Percentiles rank a stretch among this genome's conserved stretches.
Evolutionary conservation across 495 filamentous ascomycete species (phyloP).

Genomic region (Gamarada debralockiae): DNA sequence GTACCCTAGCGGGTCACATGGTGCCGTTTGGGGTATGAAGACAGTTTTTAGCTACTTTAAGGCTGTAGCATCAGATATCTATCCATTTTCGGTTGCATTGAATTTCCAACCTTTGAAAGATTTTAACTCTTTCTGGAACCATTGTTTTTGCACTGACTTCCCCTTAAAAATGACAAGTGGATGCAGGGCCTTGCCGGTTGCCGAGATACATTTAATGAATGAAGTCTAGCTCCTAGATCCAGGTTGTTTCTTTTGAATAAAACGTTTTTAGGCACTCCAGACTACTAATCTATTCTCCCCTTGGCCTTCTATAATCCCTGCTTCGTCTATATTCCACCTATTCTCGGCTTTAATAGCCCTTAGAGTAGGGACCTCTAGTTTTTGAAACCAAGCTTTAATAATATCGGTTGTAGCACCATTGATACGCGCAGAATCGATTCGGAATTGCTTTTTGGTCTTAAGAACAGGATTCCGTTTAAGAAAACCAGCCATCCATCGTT

Average conservation of each 20-base stretch:
- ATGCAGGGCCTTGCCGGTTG: neutral
- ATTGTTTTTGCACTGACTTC: no score
- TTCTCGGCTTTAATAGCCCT: slow-evolving; percentile 7
- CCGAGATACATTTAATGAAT: slow-evolving; percentile 2
- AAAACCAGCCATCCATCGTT: neutral
- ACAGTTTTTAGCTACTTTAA: neutral
- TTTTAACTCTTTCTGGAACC: neutral
- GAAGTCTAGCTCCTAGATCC: neutral
- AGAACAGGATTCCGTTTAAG: slow-evolving; percentile 3
- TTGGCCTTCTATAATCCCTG: slow-evolving; percentile 9
- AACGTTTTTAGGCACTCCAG: neutral
- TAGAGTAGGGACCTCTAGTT: slow-evolving; percentile 2
- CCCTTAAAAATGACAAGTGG: no score
- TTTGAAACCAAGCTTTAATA: slow-evolving; percentile 6
- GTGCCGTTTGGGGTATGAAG: neutral
- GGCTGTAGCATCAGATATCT: neutral
- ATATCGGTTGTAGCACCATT: slow-evolving; percentile 5
- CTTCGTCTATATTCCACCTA: slow-evolving; percentile 8
- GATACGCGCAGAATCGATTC: slow-evolving; percentile 4
- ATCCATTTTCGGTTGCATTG: neutral
- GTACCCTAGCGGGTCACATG: neutral
- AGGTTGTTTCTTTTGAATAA: slow-evolving; percentile 7
- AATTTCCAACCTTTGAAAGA: neutral
- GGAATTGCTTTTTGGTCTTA: slow-evolving; percentile 5
- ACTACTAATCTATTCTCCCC: slow-evolving; percentile 8